Conservation (phyloP, 202 grass and related monocot genomes). For the Brachypodium distachyon region DNA sequence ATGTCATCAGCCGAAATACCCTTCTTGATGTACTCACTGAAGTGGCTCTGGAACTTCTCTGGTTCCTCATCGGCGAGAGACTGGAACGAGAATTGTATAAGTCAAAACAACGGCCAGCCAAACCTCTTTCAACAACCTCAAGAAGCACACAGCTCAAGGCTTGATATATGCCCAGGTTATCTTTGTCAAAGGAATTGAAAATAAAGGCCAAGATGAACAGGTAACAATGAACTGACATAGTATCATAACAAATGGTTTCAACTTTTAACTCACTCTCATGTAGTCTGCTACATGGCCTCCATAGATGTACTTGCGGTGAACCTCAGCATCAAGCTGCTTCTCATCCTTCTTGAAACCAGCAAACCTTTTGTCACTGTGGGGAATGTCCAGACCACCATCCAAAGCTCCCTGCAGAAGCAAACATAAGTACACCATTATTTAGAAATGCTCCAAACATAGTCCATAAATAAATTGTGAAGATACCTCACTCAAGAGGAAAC, state of each 20-base stretch:
- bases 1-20: slow-evolving; percentile 41
- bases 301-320: slow-evolving; percentile 44
- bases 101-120: background rate
- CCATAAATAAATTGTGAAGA: too few species aligned
- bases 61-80: slow-evolving; percentile 56
- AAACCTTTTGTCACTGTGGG: slow-evolving; percentile 52
- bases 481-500: too few species aligned
- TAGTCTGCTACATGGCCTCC: slow-evolving; percentile 35
- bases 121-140: background rate
- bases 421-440: background rate
- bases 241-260: too few species aligned
- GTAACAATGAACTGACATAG: too few species aligned
- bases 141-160: too few species aligned
- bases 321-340: slow-evolving; percentile 38
- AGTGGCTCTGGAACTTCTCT: slow-evolving; percentile 55
- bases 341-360: slow-evolving; percentile 53
- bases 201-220: too few species aligned
- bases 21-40: slow-evolving; percentile 61
- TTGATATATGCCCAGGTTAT: too few species aligned
- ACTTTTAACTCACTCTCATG: slow-evolving; percentile 32
- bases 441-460: too few species aligned
- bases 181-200: too few species aligned
- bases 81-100: background rate
- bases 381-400: slow-evolving; percentile 60
- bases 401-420: slow-evolving; percentile 35